phyloP scores from a whole-genome alignment of 1,284 basidiomycete genomes.

The Puccinia sorghi region DNA sequence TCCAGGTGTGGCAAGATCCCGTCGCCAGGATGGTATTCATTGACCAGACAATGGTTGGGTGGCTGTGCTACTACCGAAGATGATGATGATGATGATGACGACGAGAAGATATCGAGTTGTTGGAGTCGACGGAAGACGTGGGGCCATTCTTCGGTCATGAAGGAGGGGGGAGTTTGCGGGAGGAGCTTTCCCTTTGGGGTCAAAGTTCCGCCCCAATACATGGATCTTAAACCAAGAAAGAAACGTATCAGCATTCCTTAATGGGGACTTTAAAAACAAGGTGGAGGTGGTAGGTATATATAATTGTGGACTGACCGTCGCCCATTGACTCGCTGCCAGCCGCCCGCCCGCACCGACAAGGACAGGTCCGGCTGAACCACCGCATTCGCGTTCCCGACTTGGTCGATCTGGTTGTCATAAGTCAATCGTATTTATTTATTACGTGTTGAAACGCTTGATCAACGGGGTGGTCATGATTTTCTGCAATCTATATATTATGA shows the following conservation, averaged over 20 bases:
- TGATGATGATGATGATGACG: conserved; percentile 53
- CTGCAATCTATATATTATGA: neutral
- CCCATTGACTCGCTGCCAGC: conserved; percentile 35
- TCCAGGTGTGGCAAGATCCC: conserved; percentile 74
- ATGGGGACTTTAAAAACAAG: too few relatives aligned
- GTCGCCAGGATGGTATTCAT: conserved; percentile 83
- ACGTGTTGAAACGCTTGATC: neutral
- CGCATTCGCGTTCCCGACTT: conserved; percentile 25
- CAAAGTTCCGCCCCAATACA: conserved; percentile 67
- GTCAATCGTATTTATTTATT: neutral
- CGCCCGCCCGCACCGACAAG: conserved; percentile 21
- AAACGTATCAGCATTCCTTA: too few relatives aligned
- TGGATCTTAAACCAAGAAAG: conserved; percentile 8
- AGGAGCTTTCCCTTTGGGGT: conserved; percentile 66
- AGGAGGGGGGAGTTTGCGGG: conserved; percentile 67
- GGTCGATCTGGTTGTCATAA: conserved; percentile 9
- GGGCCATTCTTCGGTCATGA: conserved; percentile 65
- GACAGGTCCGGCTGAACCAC: conserved; percentile 19
- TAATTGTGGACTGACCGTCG: too few relatives aligned
- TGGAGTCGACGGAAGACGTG: conserved; percentile 70
- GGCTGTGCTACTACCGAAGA: too few relatives aligned
- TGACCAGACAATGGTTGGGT: conserved; percentile 84
- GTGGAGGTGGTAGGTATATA: too few relatives aligned
- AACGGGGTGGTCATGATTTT: neutral
- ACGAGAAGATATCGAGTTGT: conserved; percentile 67